These are phyloP conservation scores for Poronia punctata DNA, from an alignment of 495 filamentous ascomycete species.

Conservation along the genomic window DNA sequence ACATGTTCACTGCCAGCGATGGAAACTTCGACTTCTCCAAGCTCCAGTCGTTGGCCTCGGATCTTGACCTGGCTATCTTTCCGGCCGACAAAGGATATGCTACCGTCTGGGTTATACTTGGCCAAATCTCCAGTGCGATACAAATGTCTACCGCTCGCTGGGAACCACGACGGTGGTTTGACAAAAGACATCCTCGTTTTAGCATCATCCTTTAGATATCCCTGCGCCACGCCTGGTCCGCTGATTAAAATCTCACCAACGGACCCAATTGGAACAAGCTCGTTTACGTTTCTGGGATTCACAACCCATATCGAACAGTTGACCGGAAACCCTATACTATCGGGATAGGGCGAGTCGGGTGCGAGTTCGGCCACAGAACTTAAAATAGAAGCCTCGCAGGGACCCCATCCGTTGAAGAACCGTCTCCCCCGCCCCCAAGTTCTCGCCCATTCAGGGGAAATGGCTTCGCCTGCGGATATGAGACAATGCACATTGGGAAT, in stretches of 20 bases:
- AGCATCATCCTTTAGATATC: slow-evolving; percentile 50
- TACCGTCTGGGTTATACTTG: slow-evolving; percentile 29
- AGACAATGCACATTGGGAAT: slow-evolving; percentile 20
- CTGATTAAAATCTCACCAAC: slow-evolving; percentile 42
- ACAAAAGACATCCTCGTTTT: slow-evolving; percentile 35
- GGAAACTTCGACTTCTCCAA: slow-evolving; percentile 35
- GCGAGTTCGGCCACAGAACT: slow-evolving; percentile 19
- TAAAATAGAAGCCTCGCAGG: slow-evolving; percentile 21
- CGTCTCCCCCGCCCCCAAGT: slow-evolving; percentile 23
- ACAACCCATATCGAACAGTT: slow-evolving; percentile 26
- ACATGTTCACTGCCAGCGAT: slow-evolving; percentile 7
- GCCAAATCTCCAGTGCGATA: slow-evolving; percentile 38
- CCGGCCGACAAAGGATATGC: slow-evolving; percentile 31
- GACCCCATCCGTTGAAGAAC: slow-evolving; percentile 22
- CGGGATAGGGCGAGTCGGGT: slow-evolving; percentile 24
- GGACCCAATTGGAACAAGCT: slow-evolving; percentile 35
- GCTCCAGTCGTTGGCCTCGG: slow-evolving; percentile 34
- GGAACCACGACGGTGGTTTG: slow-evolving; percentile 36
- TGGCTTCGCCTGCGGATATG: slow-evolving; percentile 21
- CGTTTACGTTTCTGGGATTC: slow-evolving; percentile 22
- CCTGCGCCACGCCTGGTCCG: slow-evolving; percentile 42
- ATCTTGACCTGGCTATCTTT: slow-evolving; percentile 40
- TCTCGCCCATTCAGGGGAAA: slow-evolving; percentile 16
- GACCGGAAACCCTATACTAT: slow-evolving; percentile 31
- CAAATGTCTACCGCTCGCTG: slow-evolving; percentile 16